Evolutionary conservation across 2,329 filamentous ascomycete species (phyloP), one percentile per base, ranked within the genome.

Genomic region (Colletotrichum cuscutae): DNA sequence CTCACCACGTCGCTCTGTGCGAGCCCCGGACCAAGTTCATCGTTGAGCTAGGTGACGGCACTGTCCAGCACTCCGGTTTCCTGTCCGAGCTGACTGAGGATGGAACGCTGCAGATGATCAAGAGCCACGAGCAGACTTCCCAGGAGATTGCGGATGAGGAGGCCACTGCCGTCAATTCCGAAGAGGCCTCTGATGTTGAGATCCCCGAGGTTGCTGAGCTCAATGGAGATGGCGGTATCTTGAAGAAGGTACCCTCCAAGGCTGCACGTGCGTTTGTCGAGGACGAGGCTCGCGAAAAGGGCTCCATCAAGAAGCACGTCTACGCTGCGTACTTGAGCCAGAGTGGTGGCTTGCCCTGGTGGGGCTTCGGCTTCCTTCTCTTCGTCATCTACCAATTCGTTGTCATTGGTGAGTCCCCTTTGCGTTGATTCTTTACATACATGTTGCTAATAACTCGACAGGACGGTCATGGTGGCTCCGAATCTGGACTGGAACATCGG

Each of bases 1-100:
- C 94, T 0, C 94, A 97, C 78, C 93, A 96, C 77, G 91, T 95
- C 24, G 89, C 89, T 3, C 86, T 96, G 1, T 93, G 91, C 75
- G 87, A 94, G 70, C 86, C 92, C 13, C 89, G 89, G 78, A 91
- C 94, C 7, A 93, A 93, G 77, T 96, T 93, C 76, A 86, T 94
- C 7, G 91, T 95, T 5, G 89, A 94, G 74, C 88, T 97, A 2
- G 91, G 90, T 24, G 89, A 94, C 66, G 94, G 93, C 9, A 86
- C 84, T 7, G 87, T 93, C 9, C 85, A 91, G 53, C 85, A 92
- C 75, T 87, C 91, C 3, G 94, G 93, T 0, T 82, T 90, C 1
- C 84, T 93, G 1, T 88, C 90, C 0, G 91, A 95, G n/a, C 82
- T 92, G n/a, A 84, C 86, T 42, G 82, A 87, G 65, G 86, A 89